Percentiles rank a stretch among this genome's conserved stretches.
These are phyloP conservation scores for Furculomyces boomerangus DNA, from an alignment of 371 early-diverging fungal species.

Conservation along the genomic window DNA sequence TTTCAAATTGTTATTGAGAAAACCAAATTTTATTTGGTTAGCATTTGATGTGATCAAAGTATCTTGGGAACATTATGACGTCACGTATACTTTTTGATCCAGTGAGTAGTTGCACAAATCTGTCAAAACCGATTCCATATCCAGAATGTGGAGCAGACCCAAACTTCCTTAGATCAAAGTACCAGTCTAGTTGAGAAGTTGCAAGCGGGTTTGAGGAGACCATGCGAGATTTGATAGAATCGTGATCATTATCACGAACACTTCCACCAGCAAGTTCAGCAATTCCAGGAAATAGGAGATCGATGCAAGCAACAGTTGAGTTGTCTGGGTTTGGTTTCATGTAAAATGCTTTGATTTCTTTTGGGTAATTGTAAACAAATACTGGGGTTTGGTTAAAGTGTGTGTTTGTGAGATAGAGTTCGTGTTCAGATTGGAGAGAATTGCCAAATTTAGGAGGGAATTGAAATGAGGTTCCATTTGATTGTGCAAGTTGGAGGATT, in stretches of 20 bases:
- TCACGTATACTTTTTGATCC: slow-evolving; percentile 71
- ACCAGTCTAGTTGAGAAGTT: slow-evolving; percentile 64
- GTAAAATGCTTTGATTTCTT: slow-evolving; percentile 71
- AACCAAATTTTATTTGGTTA: too few species aligned
- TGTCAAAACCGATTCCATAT: slow-evolving; percentile 84
- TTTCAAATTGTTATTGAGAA: too few species aligned
- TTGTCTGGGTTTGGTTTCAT: slow-evolving; percentile 46
- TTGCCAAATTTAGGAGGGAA: slow-evolving; percentile 60
- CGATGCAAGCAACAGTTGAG: slow-evolving; percentile 64
- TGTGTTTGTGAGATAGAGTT: slow-evolving; percentile 56
- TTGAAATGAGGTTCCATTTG: slow-evolving; percentile 25
- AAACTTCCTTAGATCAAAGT: slow-evolving; percentile 64
- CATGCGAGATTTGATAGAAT: slow-evolving; percentile 34
- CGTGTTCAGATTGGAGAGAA: slow-evolving; percentile 73
- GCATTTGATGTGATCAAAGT: slow-evolving; percentile 17
- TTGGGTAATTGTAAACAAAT: slow-evolving; percentile 83
- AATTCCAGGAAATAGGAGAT: slow-evolving; percentile 71
- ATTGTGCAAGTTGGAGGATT: slow-evolving; percentile 30
- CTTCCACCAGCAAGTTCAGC: slow-evolving; percentile 86
- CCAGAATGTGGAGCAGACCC: slow-evolving; percentile 83
- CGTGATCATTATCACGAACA: slow-evolving; percentile 56
- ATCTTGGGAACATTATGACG: slow-evolving; percentile 55
- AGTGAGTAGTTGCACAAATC: slow-evolving; percentile 57
- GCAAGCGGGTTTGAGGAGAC: neutral
- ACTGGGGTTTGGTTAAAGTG: slow-evolving; percentile 48